Percentiles rank a stretch among this genome's conserved stretches.
Conservation (phyloP, 2,329 filamentous ascomycete genomes). For the Stagonosporopsis rhizophila region DNA sequence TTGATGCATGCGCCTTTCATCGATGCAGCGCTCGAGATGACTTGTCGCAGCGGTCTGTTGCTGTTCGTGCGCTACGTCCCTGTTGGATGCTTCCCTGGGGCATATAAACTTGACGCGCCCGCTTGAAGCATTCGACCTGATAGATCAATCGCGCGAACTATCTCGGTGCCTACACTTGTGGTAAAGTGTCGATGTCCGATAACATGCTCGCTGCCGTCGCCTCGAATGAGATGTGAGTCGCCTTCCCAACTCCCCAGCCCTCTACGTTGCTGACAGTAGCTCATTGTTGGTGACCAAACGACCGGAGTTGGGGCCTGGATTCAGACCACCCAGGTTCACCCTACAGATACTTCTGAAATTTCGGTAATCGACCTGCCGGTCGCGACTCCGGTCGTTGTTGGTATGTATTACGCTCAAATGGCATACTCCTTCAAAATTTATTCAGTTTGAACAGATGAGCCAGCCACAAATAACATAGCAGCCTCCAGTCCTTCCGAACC, state of each 20-base stretch:
- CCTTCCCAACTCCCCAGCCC: neutral
- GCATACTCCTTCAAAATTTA: neutral
- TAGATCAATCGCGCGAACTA: neutral
- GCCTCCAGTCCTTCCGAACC: neutral
- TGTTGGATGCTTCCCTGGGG: neutral
- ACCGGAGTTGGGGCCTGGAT: neutral
- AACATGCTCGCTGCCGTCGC: neutral
- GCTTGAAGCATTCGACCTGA: neutral
- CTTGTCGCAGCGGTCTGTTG: neutral
- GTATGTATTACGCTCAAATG: neutral
- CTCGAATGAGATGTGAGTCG: neutral
- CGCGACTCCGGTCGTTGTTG: neutral
- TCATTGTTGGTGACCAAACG: neutral
- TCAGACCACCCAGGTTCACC: neutral
- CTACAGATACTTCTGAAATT: neutral
- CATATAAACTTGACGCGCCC: neutral
- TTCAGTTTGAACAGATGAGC: neutral
- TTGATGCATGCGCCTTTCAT: neutral
- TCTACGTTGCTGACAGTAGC: neutral
- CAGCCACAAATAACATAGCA: neutral
- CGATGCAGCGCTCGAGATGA: neutral
- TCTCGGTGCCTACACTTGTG: neutral
- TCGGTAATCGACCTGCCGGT: neutral
- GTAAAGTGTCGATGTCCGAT: neutral
- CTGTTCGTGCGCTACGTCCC: neutral